Conservation (phyloP, 768 basidiomycete species). For the Leccinum imitatum region DNA sequence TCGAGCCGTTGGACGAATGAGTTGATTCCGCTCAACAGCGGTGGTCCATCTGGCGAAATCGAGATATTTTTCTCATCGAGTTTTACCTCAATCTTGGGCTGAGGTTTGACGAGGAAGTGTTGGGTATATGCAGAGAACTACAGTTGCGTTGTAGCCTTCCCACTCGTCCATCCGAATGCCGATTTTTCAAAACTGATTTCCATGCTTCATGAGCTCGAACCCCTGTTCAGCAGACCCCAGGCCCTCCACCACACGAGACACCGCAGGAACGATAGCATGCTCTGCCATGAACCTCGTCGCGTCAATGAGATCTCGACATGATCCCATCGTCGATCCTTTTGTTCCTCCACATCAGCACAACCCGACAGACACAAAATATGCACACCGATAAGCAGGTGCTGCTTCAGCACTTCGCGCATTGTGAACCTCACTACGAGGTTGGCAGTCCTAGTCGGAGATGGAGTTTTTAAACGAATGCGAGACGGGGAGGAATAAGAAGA, state of each 20-base stretch:
- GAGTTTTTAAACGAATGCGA: slow-evolving; percentile 4
- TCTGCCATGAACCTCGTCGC: slow-evolving; percentile 69
- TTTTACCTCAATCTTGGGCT: no score
- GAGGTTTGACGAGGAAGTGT: no score
- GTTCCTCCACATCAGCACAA: slow-evolving; percentile 15
- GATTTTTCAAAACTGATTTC: slow-evolving; percentile 73
- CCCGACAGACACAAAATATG: slow-evolving; percentile 3
- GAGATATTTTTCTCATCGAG: no score
- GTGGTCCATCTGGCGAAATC: slow-evolving; percentile 22
- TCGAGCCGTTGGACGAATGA: slow-evolving; percentile 62
- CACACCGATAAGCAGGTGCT: slow-evolving; percentile 71
- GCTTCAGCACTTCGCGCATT: slow-evolving; percentile 77
- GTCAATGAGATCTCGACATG: slow-evolving; percentile 63
- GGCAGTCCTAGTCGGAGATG: slow-evolving; percentile 2
- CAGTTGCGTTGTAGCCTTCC: slow-evolving; percentile 25
- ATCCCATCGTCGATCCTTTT: slow-evolving; percentile 84
- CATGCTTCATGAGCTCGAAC: slow-evolving; percentile 63
- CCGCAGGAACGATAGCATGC: slow-evolving; percentile 67
- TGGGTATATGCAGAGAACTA: slow-evolving; percentile 7
- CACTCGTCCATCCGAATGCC: slow-evolving; percentile 47
- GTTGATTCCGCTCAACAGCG: slow-evolving; percentile 70
- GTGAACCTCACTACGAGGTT: slow-evolving; percentile 57
- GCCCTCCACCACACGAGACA: slow-evolving; percentile 67
- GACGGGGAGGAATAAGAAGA: neutral
- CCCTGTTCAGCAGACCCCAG: slow-evolving; percentile 65